Base-by-base conservation (phyloP, 1,284 basidiomycete species). In the Ustilago tritici region DNA sequence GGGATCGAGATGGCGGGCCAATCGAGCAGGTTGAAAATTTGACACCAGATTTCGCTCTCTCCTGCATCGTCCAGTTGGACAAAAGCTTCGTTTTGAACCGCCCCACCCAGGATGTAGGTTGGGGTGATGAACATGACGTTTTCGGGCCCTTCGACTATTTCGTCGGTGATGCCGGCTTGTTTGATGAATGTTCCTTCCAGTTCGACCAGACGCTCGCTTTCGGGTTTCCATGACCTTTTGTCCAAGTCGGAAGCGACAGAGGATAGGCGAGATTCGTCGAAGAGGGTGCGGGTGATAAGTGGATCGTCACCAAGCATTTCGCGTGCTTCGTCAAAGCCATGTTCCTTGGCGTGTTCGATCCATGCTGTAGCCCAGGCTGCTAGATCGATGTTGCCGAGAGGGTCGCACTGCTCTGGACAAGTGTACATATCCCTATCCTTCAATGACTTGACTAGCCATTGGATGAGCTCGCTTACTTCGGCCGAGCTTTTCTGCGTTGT, bases 1-100 rank as follows among this genome's bases (percentile, higher is more conserved):
- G 70, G 63, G 19, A 77, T 38, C 2, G 66, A 61, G 35, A 77
- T 47, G 19, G 63, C 38, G 2, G 75, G 75, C 66, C 65, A 73
- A 52, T 77, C 75, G 47, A 77, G 56, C 10, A 77, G 58, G 38
- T 73, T 77, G 38, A 77, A 56, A 19, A 73, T 46, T 41, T 73
- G 60, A 41, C 75, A 77, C 75, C 75, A 77, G 34, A 65, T 38
- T 17, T 77, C 75, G 46, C 56, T 62, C 2, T 41, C 32, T 3
- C 63, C 65, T 8, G 56, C 56, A 15, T 65, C 61, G 59, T 68
- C 63, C 34, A 71, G 56, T 17, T 38, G 17, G 1, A 55, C 15
- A 4, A 73, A 73, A 7, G 65, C 11, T 11, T 12, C 19, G 14
- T 56, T 54, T 23, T 55, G 28, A 8, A 64, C 65, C 2, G 70